Conservation (phyloP, 441 rosid species). For the Cnidoscolus chayamansa region DNA sequence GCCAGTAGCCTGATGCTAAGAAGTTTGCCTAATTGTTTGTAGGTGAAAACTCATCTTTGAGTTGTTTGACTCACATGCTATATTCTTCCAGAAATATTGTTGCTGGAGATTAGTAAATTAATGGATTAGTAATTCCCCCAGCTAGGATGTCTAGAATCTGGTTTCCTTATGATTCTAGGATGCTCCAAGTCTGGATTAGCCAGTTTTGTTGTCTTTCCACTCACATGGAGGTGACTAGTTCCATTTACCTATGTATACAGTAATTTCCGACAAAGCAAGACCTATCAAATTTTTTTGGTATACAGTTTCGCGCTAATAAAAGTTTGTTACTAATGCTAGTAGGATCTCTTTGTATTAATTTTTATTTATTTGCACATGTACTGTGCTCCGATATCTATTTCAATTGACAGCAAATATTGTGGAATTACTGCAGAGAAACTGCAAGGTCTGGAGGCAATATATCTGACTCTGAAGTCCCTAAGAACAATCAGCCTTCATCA, state of each 20-base stretch:
- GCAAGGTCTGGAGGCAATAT: conserved; percentile 42
- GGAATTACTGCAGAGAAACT: conserved; percentile 48
- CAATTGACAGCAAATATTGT: conserved; percentile 24
- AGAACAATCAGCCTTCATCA: conserved; percentile 44
- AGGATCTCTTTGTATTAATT: conserved; percentile 10
- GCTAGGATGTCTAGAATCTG: neutral
- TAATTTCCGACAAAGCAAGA: neutral
- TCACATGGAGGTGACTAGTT: neutral
- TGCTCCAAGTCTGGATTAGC: neutral
- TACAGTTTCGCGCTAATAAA: neutral
- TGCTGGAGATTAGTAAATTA: neutral
- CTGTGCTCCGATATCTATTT: conserved; percentile 10
- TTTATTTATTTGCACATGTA: conserved; percentile 6
- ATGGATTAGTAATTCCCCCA: neutral
- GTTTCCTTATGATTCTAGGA: conserved; percentile 14
- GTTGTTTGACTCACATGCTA: neutral
- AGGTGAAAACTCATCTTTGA: neutral
- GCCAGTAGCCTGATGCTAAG: conserved; percentile 2
- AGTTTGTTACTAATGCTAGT: neutral
- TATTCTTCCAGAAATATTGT: neutral
- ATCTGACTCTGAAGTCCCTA: conserved; percentile 54
- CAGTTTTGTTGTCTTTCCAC: neutral
- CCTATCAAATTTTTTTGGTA: neutral
- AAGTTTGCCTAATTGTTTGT: neutral
- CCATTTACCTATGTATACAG: neutral